These are phyloP conservation scores for Poa pratensis DNA, from an alignment of 176 grass and related monocot species.

Conservation along the genomic window DNA sequence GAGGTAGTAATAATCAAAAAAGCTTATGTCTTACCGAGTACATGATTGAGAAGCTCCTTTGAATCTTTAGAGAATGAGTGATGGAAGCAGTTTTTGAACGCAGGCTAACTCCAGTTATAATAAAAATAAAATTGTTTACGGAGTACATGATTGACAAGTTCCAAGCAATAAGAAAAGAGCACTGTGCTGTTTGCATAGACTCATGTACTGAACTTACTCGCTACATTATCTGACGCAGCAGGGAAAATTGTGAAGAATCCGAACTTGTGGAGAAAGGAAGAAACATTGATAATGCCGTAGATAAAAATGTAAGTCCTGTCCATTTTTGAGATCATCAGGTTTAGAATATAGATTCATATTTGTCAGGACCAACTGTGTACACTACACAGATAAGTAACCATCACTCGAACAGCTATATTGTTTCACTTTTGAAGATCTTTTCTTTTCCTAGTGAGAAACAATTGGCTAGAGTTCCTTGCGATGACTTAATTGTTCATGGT, in stretches of 20 bases:
- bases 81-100: too few species aligned
- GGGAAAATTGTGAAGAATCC: slow-evolving; percentile 31
- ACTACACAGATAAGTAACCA: background rate
- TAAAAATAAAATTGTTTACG: background rate
- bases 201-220: slow-evolving; percentile 10
- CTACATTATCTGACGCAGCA: slow-evolving; percentile 25
- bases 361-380: slow-evolving; percentile 12
- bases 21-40: too few species aligned
- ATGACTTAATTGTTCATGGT: slow-evolving; percentile 8
- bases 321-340: slow-evolving; percentile 2
- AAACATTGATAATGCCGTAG: slow-evolving; percentile 6
- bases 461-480: slow-evolving; percentile 6
- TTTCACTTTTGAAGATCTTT: background rate
- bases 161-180: background rate
- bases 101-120: background rate
- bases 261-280: slow-evolving; percentile 31
- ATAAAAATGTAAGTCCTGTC: slow-evolving; percentile 51
- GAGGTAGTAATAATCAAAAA: too few species aligned
- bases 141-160: slow-evolving; percentile 15
- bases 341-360: slow-evolving; percentile 16
- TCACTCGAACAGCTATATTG: background rate
- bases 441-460: slow-evolving; percentile 7
- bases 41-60: too few species aligned
- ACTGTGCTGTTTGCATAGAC: slow-evolving; percentile 10
- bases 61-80: too few species aligned